Evolutionary conservation across 1,284 basidiomycete species (phyloP), one percentile per base, ranked within the genome.

Genomic region (Boletellus sp.): DNA sequence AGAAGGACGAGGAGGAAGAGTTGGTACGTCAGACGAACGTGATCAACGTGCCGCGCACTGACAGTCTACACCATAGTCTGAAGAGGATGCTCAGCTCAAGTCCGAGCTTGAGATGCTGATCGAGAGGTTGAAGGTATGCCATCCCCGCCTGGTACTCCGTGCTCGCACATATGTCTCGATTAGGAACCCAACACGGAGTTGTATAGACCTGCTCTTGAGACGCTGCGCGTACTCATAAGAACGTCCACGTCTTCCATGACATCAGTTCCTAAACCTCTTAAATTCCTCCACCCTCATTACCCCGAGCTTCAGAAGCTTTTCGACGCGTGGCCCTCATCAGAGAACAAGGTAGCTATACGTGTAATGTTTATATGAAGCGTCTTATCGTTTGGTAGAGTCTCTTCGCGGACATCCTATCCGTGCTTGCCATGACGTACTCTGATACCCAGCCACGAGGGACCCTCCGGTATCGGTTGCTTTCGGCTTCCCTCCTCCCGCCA

Each of bases 351-450:
- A 54, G 56, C 73, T 60, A 18, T 44, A 42, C 49, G 49, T 24
- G 30, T 18, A 18, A 10, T n/a, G 19, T 13, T 28, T 15, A 18
- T 47, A 8, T 8, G 18, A 6, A 30, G 12, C 42, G 43, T 42
- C 56, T 62, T 49, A 58, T 43, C 49, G 19, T 48, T 30, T 42
- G 51, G 4, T 60, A 96, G 89, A 87, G 90, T 58, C 82, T 97
- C 32, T 95, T 99, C 64, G 94, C 95, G n/a, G 96, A 98, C 60
- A 97, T 99, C 56, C 82, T 99, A 30, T 98, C 96, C 24, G 97
- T 99, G 4, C 86, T 99, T 45, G 97, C 96, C n/a, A 99, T 99
- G 97, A 99, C 97, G 18, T 99, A 99, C 71, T 97, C 95, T 7
- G 96, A 99, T 73, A 97, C 93, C 16, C 75, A 93, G 81, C 85